Evolutionary conservation across 1,139 yeast species (phyloP), one percentile per base, ranked within the genome.

Genomic region (Hemisphaericaspora xylanilytica): DNA sequence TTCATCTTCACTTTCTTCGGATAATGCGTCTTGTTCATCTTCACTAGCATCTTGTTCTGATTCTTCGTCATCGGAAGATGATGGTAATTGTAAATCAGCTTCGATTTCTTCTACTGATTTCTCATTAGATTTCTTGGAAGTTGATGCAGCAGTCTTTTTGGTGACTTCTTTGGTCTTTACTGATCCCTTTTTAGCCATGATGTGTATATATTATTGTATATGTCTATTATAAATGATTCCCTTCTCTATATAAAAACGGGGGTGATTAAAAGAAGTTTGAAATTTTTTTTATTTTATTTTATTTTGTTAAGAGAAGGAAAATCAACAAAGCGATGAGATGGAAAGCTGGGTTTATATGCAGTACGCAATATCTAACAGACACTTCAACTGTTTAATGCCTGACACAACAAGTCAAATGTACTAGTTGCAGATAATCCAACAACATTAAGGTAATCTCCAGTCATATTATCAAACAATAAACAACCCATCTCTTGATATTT

Each of bases 391-490:
- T n/a, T 18, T 20, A 48, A 32, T 13, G 47, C 47, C 25, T 40
- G 32, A 18, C 58, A 63, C 41, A 74, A 55, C 45, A 76, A 55
- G 35, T 59, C 51, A 53, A 75, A 75, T 0, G 92, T 80, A 25
- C 64, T 67, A 40, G 73, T 70, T 17, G 80, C 77, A 0, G 98
- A 97, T 41, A 92, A 63, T 0, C 98, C 98, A 7, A 92, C 92
- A n/a, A 88, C 85, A 55, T 88, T 90, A 59, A 73, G 81, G 53
- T 77, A 87, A 55, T 90, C 97, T 1, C 98, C 98, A 2, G 70
- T 69, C 12, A 89, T 75, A 13, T 64, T 60, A 28, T 70, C 63
- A 47, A 92, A 78, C 43, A 92, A 62, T 33, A 82, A 53, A 3
- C 86, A 83, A 0, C 92, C 90, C 13, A 57, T 56, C 2, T 81